Evolutionary conservation across 1,284 basidiomycete genomes (phyloP).

Genomic region (Rhodotorula sp.): DNA sequence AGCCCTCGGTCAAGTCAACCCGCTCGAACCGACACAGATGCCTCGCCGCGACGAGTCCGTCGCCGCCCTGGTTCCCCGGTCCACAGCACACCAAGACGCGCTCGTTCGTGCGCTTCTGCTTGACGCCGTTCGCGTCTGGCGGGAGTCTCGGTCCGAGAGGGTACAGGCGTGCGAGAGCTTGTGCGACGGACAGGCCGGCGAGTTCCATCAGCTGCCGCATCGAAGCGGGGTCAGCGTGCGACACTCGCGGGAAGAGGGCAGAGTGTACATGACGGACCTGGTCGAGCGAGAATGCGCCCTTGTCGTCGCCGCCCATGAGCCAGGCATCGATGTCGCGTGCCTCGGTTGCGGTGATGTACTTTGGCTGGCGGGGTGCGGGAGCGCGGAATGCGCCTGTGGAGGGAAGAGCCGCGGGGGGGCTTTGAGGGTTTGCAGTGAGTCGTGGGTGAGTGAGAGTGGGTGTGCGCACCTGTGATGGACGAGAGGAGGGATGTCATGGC

Average conservation of each 20-base stretch:
- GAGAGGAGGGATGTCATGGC: conserved; percentile 5
- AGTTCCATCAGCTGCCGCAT: conserved; percentile 85
- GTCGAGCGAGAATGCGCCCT: conserved; percentile 83
- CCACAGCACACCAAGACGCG: conserved; percentile 87
- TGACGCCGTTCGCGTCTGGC: conserved; percentile 36
- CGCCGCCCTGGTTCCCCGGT: conserved; percentile 93
- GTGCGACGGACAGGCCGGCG: conserved; percentile 93
- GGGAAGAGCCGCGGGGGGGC: too few species aligned
- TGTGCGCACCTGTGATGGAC: not conserved
- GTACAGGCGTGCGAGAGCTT: conserved; percentile 76
- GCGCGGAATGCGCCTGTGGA: not conserved
- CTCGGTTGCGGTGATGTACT: conserved; percentile 36
- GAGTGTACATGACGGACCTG: conserved; percentile 58
- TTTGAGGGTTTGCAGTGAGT: too few species aligned
- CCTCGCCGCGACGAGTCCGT: conserved; percentile 92
- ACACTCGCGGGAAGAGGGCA: not conserved
- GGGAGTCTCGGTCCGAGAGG: conserved; percentile 46
- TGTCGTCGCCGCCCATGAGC: conserved; percentile 65
- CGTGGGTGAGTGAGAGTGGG: too few species aligned
- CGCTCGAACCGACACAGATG: conserved; percentile 66
- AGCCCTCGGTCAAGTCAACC: too few species aligned
- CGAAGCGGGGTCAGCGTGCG: not conserved
- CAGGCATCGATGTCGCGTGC: conserved; percentile 78
- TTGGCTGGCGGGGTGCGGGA: not conserved
- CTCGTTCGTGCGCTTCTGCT: conserved; percentile 38